phyloP scores from a whole-genome alignment of 768 basidiomycete species.

The Strobilomyces confusus region DNA sequence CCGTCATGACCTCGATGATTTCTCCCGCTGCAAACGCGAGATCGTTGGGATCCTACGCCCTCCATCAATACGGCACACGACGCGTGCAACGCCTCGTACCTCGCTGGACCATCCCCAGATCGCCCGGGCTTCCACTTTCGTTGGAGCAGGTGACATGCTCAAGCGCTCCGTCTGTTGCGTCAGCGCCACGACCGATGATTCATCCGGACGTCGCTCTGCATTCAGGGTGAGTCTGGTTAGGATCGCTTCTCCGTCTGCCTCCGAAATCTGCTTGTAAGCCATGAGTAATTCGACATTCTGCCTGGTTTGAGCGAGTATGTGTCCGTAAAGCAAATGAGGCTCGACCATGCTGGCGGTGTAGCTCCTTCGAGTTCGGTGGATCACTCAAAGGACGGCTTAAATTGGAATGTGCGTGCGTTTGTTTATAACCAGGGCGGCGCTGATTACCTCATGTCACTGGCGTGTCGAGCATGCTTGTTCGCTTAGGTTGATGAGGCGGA shows the following conservation, averaged over 20 bases:
- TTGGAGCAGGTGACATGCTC: slow-evolving; percentile 22
- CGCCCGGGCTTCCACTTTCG: slow-evolving; percentile 27
- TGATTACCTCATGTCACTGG: slow-evolving; percentile 23
- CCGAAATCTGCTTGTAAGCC: slow-evolving; percentile 38
- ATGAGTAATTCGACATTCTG: slow-evolving; percentile 46
- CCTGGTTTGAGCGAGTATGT: slow-evolving; percentile 45
- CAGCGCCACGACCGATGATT: slow-evolving; percentile 18
- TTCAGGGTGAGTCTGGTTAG: slow-evolving; percentile 33
- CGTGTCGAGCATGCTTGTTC: background rate
- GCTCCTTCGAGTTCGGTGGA: background rate
- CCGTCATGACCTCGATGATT: slow-evolving; percentile 72
- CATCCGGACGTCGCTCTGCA: slow-evolving; percentile 18
- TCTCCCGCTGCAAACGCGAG: slow-evolving; percentile 74
- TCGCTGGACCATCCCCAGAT: slow-evolving; percentile 31
- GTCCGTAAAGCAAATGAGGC: slow-evolving; percentile 20
- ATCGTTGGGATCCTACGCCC: slow-evolving; percentile 66
- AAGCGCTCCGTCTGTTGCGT: slow-evolving; percentile 21
- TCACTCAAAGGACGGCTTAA: background rate
- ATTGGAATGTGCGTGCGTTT: slow-evolving; percentile 9
- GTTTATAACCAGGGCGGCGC: background rate
- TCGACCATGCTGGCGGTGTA: slow-evolving; percentile 22
- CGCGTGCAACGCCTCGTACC: slow-evolving; percentile 10
- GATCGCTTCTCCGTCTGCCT: slow-evolving; percentile 39
- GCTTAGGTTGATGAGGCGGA: too few species aligned
- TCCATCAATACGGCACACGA: slow-evolving; percentile 6